Percentiles rank a stretch among this genome's conserved stretches.
Conservation (phyloP, 1,139 yeast species). For the Blastobotrys serpentis region DNA sequence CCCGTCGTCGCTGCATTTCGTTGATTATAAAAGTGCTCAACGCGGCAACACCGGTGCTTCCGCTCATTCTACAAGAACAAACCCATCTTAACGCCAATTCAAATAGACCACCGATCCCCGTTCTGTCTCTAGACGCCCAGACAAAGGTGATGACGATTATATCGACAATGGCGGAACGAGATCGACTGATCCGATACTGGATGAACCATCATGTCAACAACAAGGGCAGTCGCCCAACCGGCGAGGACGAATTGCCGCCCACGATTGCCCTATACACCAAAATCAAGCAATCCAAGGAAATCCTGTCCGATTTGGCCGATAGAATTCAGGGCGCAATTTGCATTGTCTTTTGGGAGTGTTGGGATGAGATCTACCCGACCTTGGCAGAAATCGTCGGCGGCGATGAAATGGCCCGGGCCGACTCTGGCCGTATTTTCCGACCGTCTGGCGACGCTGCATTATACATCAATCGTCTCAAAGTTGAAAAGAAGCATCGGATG, state of each 20-base stretch:
- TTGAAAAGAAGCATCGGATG: slow-evolving; percentile 26
- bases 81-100: slow-evolving; percentile 14
- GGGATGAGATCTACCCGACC: slow-evolving; percentile 36
- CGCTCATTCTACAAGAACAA: slow-evolving; percentile 32
- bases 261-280: slow-evolving; percentile 31
- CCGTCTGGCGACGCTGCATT: slow-evolving; percentile 38
- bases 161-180: slow-evolving; percentile 29
- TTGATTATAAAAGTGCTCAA: slow-evolving; percentile 30
- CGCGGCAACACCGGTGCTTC: slow-evolving; percentile 35
- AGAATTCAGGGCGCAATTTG: slow-evolving; percentile 38
- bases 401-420: slow-evolving; percentile 30
- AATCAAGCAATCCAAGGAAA: slow-evolving; percentile 31
- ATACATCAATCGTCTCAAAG: slow-evolving; percentile 31
- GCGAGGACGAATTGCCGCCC: slow-evolving; percentile 19
- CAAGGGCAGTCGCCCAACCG: slow-evolving; percentile 17
- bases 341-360: slow-evolving; percentile 38
- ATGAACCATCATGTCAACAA: slow-evolving; percentile 27
- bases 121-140: slow-evolving; percentile 28
- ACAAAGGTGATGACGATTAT: slow-evolving; percentile 26
- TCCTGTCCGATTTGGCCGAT: slow-evolving; percentile 35
- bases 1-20: slow-evolving; percentile 33
- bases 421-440: slow-evolving; percentile 35
- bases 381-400: slow-evolving; percentile 35
- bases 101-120: slow-evolving; percentile 21
- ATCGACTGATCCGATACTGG: slow-evolving; percentile 30